Evolutionary conservation across 2,329 filamentous ascomycete species (phyloP), one percentile per base, ranked within the genome.

Genomic region (Colletotrichum falcatum): DNA sequence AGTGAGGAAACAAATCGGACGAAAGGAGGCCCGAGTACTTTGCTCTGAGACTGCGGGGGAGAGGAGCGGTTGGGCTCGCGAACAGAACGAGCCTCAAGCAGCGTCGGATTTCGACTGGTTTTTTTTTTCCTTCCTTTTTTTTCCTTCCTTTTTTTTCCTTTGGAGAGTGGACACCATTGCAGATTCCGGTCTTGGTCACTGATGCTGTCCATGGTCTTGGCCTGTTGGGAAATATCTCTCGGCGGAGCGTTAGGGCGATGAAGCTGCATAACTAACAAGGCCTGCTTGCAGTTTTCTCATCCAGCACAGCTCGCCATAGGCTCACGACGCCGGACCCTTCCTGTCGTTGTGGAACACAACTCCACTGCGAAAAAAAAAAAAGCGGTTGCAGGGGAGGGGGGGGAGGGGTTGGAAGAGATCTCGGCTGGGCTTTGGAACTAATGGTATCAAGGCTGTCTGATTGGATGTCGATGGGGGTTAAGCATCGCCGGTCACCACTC

Each of bases 151-250:
- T n/a, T n/a, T n/a, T n/a, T n/a, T n/a, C n/a, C 33, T 58, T 37
- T 54, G 42, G 26, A 23, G 35, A 37, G 44, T 48, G 42, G 30
- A 44, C 68, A 62, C 64, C 33, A 42, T 59, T 20, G 30, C 54
- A 28, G 20, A 48, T 33, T 18, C 23, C n/a, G 37, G 8, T 30
- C 37, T 59, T 62, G 37, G 37, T 56, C 7, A 12, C 33, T 68
- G 64, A 68, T 37, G 64, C 58, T 39, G 55, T 68, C 44, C 51
- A 28, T 58, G 51, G 51, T 20, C 37, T 30, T 46, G n/a, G 9
- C 14, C n/a, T 56, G 33, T 33, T 33, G 33, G 59, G 11, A 12
- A 54, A 49, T 20, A 6, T 69, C 44, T 48, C 39, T 26, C 46
- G 53, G 48, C 48, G 55, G 18, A 39, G 20, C 12, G 11, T 39